A percentile compares a stretch with the other conserved stretches of the same genome.
Evolutionary conservation across 805 yeast species (phyloP).

Genomic region (Pichia insulana): DNA sequence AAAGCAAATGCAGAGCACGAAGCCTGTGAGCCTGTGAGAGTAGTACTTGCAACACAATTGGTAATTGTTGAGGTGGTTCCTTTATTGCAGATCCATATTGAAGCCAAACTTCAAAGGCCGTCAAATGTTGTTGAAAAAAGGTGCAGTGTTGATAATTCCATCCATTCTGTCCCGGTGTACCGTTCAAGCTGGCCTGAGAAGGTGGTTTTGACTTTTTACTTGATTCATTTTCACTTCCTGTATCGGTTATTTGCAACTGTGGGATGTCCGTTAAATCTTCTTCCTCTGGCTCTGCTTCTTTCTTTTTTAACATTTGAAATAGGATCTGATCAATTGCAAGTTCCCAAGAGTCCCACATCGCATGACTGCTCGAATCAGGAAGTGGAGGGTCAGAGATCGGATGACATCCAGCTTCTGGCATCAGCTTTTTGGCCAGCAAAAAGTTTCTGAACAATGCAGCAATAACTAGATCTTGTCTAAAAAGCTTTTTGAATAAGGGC

Average conservation of each 20-base stretch:
- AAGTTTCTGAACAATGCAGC: constrained; percentile 94
- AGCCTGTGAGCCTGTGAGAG: constrained; percentile 90
- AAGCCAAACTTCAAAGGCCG: constrained; percentile 95
- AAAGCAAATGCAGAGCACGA: constrained; percentile 74
- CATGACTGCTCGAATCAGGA: constrained; percentile 77
- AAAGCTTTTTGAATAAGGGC: constrained; percentile 78
- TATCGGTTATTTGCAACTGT: constrained; percentile 22
- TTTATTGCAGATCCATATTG: constrained; percentile 79
- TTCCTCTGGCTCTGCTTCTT: constrained; percentile 18
- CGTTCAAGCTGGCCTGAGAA: constrained; percentile 5
- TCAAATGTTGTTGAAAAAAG: constrained; percentile 90
- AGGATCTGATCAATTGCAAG: constrained; percentile 91
- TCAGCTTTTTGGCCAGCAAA: constrained; percentile 80
- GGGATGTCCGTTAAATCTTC: constrained; percentile 24
- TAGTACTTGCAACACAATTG: constrained; percentile 86
- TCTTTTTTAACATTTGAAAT: constrained; percentile 49
- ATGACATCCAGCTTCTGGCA: constrained; percentile 89
- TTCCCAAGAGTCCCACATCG: constrained; percentile 99
- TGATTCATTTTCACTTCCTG: constrained; percentile 1
- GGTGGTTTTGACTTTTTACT: neutral
- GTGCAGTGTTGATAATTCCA: constrained; percentile 78
- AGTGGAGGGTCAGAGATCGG: constrained; percentile 91
- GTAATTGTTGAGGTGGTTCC: constrained; percentile 90
- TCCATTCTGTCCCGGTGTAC: constrained; percentile 11
- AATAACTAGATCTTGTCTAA: constrained; percentile 92